Evolutionary conservation across 2,329 filamentous ascomycete species (phyloP), one percentile per base, ranked within the genome.

Genomic region (Parastagonospora avenae): DNA sequence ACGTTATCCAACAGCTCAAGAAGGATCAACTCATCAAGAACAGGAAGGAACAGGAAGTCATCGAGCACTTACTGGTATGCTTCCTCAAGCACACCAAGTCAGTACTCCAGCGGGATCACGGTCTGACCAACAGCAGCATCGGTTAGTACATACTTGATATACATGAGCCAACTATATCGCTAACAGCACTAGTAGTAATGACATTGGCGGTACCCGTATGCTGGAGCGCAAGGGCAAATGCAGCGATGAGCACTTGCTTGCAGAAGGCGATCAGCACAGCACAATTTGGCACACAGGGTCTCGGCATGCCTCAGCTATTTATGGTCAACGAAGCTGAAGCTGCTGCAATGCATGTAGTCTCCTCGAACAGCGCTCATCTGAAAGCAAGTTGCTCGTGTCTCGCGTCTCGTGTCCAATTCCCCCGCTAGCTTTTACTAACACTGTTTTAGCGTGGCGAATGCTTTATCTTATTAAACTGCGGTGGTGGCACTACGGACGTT

Each of bases 311-410:
- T 52, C 16, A 53, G 12, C 14, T 61, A 2, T 62, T 63, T 15
- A 47, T 62, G 37, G 57, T 59, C 1, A 53, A 60, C 15, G 59
- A 64, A 40, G 53, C 59, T 9, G 61, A 64, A 37, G 59, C 61
- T 1, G 51, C 55, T 7, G 61, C 57, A 8, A 55, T 43, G 15
- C 30, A 54, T 12, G 53, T 48, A 1, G 38, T 60, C 12, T 31
- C 28, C 2, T 46, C 24, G 5, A 11, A 15, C 39, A 35, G 28
- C 16, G 12, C 12, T 9, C 8, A 6, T n/a, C 11, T 30, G 8
- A 24, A 35, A 4, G 35, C 41, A 4, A 41, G 10, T 24, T 24
- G 19, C 10, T 4, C 16, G 27, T 15, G 30, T 24, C 28, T 12
- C 14, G 10, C 12, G 15, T 41, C 8, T 39, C 33, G 14, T 16